Evolutionary conservation across 257 asterid genomes (phyloP).

Genomic region (Solanum ossicruentum): DNA sequence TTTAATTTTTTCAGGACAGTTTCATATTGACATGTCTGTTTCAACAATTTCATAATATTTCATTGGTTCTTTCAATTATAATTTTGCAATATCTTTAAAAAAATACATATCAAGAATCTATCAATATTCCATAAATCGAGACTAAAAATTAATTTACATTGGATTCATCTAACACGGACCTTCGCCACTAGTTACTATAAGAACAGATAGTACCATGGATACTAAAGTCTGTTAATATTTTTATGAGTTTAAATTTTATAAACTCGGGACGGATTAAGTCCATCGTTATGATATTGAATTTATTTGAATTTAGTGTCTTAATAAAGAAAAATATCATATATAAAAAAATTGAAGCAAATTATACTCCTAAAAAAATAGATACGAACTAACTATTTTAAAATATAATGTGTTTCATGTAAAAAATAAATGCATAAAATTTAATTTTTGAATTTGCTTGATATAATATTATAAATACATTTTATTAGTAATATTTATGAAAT

Average conservation of each 20-base stretch:
- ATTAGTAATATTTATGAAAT: neutral
- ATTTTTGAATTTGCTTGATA: neutral
- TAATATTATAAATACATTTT: neutral
- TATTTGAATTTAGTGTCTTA: neutral
- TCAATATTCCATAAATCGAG: too few relatives aligned
- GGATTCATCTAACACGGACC: too few relatives aligned
- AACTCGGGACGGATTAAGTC: neutral
- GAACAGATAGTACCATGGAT: neutral
- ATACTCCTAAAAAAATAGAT: neutral
- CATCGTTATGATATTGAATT: neutral
- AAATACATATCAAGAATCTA: fast-evolving
- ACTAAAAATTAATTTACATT: too few relatives aligned
- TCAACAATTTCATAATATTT: too few relatives aligned
- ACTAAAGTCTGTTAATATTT: neutral
- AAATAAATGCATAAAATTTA: neutral
- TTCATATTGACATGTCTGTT: too few relatives aligned
- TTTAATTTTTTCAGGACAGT: too few relatives aligned
- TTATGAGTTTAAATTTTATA: neutral
- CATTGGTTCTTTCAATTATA: too few relatives aligned
- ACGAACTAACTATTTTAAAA: neutral
- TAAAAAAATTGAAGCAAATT: neutral
- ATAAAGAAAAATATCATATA: neutral
- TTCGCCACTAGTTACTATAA: too few relatives aligned
- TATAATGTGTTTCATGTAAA: neutral
- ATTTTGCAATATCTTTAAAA: too few relatives aligned